Base-by-base conservation (phyloP, 148 eudicot species). In the Rhododendron ovatum region DNA sequence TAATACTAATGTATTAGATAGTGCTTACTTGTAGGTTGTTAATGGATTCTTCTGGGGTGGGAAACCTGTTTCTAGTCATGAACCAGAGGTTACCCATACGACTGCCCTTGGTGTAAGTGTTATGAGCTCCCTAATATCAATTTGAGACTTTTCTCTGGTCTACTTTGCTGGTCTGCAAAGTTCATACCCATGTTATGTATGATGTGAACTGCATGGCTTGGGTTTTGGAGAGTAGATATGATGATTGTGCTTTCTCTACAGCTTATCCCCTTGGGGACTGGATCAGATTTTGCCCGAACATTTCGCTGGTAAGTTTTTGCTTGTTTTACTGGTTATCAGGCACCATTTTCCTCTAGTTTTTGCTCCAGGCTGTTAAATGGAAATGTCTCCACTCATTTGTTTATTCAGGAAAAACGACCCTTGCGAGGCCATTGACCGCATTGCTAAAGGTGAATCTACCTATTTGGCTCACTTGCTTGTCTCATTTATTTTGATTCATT, bases 251-350 rank as follows among this genome's bases (percentile, higher is more conserved):
- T 28, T 89, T 85, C 88, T 89, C 75, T 88, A 86, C 94, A 97
- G 99, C 91, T 97, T 82, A 97, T 97, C 37, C 99, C 99, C 48
- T 88, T 97, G 89, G 99, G 99, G 79, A 97, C 99, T 87, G 99
- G 99, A 78, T 97, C 99, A 81, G 99, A 97, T 91, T 97, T 97
- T 91, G 98, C 98, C 55, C 89, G 99, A 87, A 97, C 98, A 41
- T 91, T 91, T 88, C 94, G 94, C 87, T 97, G 99, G 99, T 97
- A 82, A 90, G 95, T 90, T 88, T 5, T 28, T 71, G 86, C 80
- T 80, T 50, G 53, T 50, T 50, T n/a, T 83, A 74, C 85, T 81
- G 41, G 74, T 59, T 71, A 73, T 35, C 51, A 0, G 11, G 18
- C 69, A 37, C 67, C 82, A 61, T 69, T 18, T 65, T 77, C 13